Conservation (phyloP, 257 asterid species). For the Paraleonurus japonicus region DNA sequence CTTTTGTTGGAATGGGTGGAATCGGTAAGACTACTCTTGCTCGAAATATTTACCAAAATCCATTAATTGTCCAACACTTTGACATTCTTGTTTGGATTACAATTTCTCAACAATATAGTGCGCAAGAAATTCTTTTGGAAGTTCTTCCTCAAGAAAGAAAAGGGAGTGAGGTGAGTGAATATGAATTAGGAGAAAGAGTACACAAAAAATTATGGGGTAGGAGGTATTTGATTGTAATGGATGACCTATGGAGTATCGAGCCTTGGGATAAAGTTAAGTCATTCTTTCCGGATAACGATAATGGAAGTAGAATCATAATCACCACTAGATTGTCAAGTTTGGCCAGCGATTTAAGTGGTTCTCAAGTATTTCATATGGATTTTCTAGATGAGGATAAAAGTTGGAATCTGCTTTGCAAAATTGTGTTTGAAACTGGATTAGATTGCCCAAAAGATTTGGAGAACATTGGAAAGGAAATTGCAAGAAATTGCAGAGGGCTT, state of each 20-base stretch:
- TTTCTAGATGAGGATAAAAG: slow-evolving; percentile 7
- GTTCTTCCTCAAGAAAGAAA: background rate
- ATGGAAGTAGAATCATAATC: background rate
- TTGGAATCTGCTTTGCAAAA: background rate
- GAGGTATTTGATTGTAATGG: background rate
- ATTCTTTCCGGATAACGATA: background rate
- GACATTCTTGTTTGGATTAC: slow-evolving; percentile 3
- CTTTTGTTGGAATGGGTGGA: background rate
- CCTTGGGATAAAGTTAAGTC: background rate
- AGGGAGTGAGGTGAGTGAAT: background rate
- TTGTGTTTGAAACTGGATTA: background rate
- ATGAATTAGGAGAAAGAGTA: background rate
- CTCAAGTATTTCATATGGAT: background rate
- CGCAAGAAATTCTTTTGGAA: background rate
- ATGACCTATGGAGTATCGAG: background rate
- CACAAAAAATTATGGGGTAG: background rate
- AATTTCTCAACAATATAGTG: background rate
- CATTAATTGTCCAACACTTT: background rate
- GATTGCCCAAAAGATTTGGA: background rate
- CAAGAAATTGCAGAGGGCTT: slow-evolving; percentile 22
- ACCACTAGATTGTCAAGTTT: background rate
- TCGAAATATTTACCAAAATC: background rate
- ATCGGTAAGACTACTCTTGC: background rate
- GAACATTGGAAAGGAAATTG: background rate
- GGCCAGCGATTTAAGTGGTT: background rate